Base-by-base conservation (phyloP, 192 early-diverging fungal genomes). In the Backusella australiensis region DNA sequence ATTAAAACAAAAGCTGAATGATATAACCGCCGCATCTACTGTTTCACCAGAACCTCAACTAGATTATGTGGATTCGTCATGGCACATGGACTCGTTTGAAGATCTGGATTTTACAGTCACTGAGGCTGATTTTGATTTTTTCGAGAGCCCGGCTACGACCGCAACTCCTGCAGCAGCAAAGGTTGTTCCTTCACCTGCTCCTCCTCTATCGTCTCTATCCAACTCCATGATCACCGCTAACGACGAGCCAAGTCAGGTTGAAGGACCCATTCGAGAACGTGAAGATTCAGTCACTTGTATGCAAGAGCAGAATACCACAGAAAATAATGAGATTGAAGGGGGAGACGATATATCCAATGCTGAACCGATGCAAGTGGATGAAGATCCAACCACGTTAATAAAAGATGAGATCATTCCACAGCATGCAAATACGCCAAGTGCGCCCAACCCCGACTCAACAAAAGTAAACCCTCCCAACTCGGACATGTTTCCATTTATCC, bases 121-220 rank as follows among this genome's bases (percentile, higher is more conserved):
- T 11, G 79, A 81, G 26, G 79, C 75, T 56, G 79, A 81, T 63
- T 81, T 73, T 36, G 72, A 77, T 26, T 81, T 76, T 73, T 81
- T 81, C 36, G 71, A 81, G n/a, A 77, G 53, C 2, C 72, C 72
- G 15, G 29, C 56, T 1, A 6, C 36, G 14, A 17, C 35, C 4
- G 11, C 72, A 74, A n/a, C 52, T 34, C 29, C 72, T 23, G 23
- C 17, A 4, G 23, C 17, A 11, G 14, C 69, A n/a, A 42, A 35
- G 6, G 69, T n/a, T 2, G 69, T 12, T 4, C 56, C 26, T 63
- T 63, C 69, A 11, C 12, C 69, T 23, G 23, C 21, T 46, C 23
- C 39, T 21, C 17, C 69, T 3, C 6, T 14, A 23, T 41, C 36
- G 12, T 8, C 69, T 41, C 6, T 26, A 3, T 4, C 38, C 41